Base-by-base conservation (phyloP, 306 rosid genomes). In the Vachellia collinsii region DNA sequence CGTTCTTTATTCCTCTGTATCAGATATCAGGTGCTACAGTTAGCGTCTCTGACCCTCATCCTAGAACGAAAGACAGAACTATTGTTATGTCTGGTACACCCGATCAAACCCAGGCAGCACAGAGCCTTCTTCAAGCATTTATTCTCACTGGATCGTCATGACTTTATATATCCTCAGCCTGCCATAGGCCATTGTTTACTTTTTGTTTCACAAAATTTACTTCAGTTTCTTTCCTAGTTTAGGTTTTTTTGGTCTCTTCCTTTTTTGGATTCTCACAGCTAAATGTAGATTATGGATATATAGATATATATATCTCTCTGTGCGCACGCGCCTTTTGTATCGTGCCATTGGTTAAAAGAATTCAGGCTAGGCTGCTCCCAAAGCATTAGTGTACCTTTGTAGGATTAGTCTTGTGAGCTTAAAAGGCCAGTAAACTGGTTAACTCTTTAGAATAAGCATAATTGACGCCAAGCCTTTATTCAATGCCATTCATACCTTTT, bases 21-120 rank as follows among this genome's bases (percentile, higher is more conserved):
- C 90, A 95, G 99, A 93, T 95, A 72, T 95, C 99, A 1, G 91
- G 99, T 47, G 98, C 99, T 47, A 86, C 86, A 82, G 99, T 95
- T 62, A 81, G 59, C 0, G 87, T 95, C 75, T 93, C 76, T 14
- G 93, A 90, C 74, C 88, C 97, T 63, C 89, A 61, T 62, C 87
- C 92, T 19, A 90, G 89, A 74, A 79, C 88, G 66, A 88, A 89
- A 16, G 90, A 88, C 73, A 85, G 89, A 77, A 88, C 84, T 61
- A 76, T 95, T 75, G 85, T 93, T 76, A 88, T 95, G 81, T 93
- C 99, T 29, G 99, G 99, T 69, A 90, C 97, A 62, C 99, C 98
- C 0, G 99, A 95, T 12, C 96, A 95, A 90, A 90, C 93, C 69
- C 99, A 84, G 83, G 98, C 94, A 29, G 99, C 99, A 4, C 96